Evolutionary conservation across 169 alveolate genomes (phyloP), one percentile per base, ranked within the genome.

Genomic region (Perkinsus olseni): DNA sequence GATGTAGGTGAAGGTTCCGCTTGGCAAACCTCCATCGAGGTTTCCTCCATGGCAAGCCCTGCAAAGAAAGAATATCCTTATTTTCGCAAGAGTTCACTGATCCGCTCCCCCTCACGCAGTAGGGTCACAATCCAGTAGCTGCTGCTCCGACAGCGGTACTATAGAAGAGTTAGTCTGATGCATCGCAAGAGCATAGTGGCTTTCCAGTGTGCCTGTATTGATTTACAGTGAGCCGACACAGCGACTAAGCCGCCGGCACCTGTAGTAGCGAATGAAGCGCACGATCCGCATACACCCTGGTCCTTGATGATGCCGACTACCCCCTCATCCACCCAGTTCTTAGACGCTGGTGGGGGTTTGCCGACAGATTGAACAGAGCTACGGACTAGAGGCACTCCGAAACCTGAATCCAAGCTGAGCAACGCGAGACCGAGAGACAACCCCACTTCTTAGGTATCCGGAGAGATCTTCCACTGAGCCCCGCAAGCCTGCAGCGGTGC

Each of bases 251-350:
- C 21, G 21, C 11, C n/a, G n/a, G n/a, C 3, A 62, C 97, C 97
- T 28, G 96, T 95, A 4, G 98, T 92, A 20, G 98, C 96, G 93
- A 97, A 96, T 20, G 98, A 97, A 98, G 98, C 97, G 92, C 98
- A 97, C 31, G 98, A 94, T 31, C 98, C 98, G 92, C 98, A 97
- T n/a, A 91, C 91, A 38, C 96, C 95, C 94, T 97, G 98, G 93
- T 97, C 94, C 91, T 96, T 95, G 21, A 96, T 97, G 34, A 95
- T 96, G 13, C 97, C 94, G 24, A 93, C 95, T 0, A 95, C 96
- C 36, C 97, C 97, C 94, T 92, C 45, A 31, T 93, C 31, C 31
- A 62, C 82, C 82, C 82, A 62, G 34, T 62, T 62, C 37, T 6
- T 24, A 28, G 82, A 62, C 34, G 1, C 36, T 8, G 82, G 82